These are phyloP conservation scores for Phytopythium helicoides DNA, from an alignment of 352 stramenopile species.

Conservation along the genomic window DNA sequence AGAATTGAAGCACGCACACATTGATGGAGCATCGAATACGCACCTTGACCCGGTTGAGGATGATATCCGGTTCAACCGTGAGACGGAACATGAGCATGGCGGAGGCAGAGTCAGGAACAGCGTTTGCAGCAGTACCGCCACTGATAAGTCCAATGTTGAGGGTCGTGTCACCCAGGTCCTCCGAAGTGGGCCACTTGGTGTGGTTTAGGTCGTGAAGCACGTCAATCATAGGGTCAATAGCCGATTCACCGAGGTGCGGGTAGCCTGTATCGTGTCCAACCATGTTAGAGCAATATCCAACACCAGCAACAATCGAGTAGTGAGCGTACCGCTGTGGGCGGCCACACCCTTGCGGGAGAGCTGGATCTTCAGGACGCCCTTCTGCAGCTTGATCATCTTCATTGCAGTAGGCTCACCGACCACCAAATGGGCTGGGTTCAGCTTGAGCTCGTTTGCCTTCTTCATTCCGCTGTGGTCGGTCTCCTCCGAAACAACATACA, in stretches of 20 bases:
- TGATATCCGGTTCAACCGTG: constrained; percentile 63
- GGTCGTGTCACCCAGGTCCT: constrained; percentile 79
- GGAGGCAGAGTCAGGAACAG: constrained; percentile 75
- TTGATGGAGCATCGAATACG: background rate
- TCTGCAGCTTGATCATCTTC: constrained; percentile 86
- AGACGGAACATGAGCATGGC: constrained; percentile 90
- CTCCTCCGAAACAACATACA: constrained; percentile 88
- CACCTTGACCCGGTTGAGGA: constrained; percentile 67
- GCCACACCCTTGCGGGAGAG: constrained; percentile 69
- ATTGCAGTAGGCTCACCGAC: constrained; percentile 79
- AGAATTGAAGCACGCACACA: too few relatives aligned
- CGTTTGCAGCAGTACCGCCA: constrained; percentile 80
- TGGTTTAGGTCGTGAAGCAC: constrained; percentile 84
- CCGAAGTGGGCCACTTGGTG: constrained; percentile 66
- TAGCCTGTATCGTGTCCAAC: constrained; percentile 37
- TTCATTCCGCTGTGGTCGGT: constrained; percentile 89
- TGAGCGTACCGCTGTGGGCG: constrained; percentile 62
- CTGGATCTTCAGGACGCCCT: constrained; percentile 85
- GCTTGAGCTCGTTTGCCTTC: constrained; percentile 75
- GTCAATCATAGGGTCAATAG: constrained; percentile 83
- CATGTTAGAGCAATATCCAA: background rate
- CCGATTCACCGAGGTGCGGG: constrained; percentile 77
- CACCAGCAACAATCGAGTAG: constrained; percentile 2
- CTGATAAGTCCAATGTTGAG: constrained; percentile 84
- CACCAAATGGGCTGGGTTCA: constrained; percentile 71